Evolutionary conservation across 352 stramenopile genomes (phyloP).

Genomic region (Phytophthora boehmeriae): DNA sequence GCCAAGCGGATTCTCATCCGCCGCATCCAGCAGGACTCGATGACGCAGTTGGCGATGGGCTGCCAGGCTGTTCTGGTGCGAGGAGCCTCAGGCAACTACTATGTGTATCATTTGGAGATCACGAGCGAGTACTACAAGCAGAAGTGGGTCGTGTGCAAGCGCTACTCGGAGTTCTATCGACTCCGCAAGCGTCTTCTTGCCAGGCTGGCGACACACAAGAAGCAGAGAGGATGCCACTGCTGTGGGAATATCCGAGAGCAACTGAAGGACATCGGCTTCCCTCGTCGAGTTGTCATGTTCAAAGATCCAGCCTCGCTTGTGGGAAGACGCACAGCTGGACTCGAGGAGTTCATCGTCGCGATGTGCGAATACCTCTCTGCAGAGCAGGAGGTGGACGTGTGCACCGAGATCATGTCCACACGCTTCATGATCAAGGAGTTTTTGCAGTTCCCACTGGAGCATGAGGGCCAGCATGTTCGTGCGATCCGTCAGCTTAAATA

Average conservation of each 20-base stretch:
- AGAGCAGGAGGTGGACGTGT: constrained; percentile 58
- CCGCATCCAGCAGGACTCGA: constrained; percentile 77
- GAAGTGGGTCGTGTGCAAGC: constrained; percentile 89
- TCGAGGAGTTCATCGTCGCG: constrained; percentile 83
- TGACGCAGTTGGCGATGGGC: constrained; percentile 74
- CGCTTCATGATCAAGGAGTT: constrained; percentile 87
- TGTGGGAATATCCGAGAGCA: constrained; percentile 62
- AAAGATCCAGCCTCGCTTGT: constrained; percentile 71
- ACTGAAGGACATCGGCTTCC: constrained; percentile 78
- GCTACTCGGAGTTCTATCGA: constrained; percentile 87
- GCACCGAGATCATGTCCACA: constrained; percentile 64
- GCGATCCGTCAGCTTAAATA: constrained; percentile 86
- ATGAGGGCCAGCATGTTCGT: constrained; percentile 83
- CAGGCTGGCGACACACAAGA: constrained; percentile 64
- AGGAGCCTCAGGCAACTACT: constrained; percentile 78
- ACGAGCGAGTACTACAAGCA: constrained; percentile 90
- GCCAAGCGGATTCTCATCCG: constrained; percentile 76
- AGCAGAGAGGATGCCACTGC: constrained; percentile 49
- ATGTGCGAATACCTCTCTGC: constrained; percentile 73
- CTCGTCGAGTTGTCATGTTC: constrained; percentile 76
- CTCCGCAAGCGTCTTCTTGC: constrained; percentile 76
- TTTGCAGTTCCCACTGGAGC: constrained; percentile 79
- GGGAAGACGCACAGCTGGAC: constrained; percentile 55
- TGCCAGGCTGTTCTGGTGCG: constrained; percentile 81
- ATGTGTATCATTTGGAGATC: constrained; percentile 87